Base-by-base conservation (phyloP, 177 flowering plant species). In the Vitis hybrid region DNA sequence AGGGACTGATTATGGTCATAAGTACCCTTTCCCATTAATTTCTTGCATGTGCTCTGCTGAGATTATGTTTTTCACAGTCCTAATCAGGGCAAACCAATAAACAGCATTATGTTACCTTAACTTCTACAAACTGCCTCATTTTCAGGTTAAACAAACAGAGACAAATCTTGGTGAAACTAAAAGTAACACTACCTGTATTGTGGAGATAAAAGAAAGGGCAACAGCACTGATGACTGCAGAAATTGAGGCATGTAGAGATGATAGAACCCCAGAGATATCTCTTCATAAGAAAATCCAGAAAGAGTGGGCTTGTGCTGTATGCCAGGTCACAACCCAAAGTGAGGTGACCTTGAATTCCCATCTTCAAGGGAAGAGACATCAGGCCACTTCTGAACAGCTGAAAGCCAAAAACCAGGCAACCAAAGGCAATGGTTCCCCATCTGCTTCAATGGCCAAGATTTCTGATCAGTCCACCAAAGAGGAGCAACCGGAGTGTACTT, bases 341-440 rank as follows among this genome's bases (percentile, higher is more conserved):
- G 70, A 76, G 72, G 21, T 3, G 11, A 34, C 8, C 45, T 26
- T 80, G 18, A 30, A 30, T 19, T n/a, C 39, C 18, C 82, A 79
- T 64, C 50, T 73, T 48, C 60, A 51, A 34, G 82, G 82, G 10
- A 72, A 21, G 34, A 71, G 63, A 58, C 82, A 79, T 61, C 64
- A 64, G 64, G 67, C 68, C 12, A 59, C 74, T 45, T 51, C 9
- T 34, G 51, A 68, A 30, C 45, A 59, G 49, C 45, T 68, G 19
- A 64, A 48, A 17, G 60, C 66, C 9, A 64, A 64, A 6, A 68
- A 57, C 66, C 51, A 34, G 55, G 14, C 39, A n/a, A 15, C 55
- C 0, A 23, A 23, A 23, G 2, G 0, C 26, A 23, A 23, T 23
- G 26, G 26, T 1, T 23, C 26, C 26, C 26, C 26, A 23, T 23